Conservation (phyloP, 1,139 yeast species). For the Magnusiomyces starmeri region DNA sequence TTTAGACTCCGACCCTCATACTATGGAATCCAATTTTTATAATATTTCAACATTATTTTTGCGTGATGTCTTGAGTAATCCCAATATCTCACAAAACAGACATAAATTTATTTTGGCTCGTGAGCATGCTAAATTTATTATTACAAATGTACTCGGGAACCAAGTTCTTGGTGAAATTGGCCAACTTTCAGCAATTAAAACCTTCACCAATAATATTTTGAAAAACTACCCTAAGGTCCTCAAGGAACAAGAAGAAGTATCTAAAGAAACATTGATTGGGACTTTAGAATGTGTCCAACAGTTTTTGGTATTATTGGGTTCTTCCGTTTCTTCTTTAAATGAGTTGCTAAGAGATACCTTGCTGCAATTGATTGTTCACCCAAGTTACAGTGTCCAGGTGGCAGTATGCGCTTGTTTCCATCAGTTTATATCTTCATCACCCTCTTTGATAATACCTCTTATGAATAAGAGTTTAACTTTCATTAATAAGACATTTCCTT, state of each 20-base stretch:
- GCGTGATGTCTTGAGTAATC: constrained; percentile 19
- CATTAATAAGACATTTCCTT: constrained; percentile 26
- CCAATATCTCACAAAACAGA: constrained; percentile 19
- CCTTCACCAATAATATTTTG: constrained; percentile 27
- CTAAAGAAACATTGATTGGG: constrained; percentile 25
- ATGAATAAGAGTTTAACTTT: constrained; percentile 23
- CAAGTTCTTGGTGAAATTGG: constrained; percentile 32
- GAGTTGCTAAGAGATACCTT: constrained; percentile 22
- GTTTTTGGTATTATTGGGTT: constrained; percentile 28
- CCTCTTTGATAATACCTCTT: constrained; percentile 26
- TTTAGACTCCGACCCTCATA: constrained; percentile 19
- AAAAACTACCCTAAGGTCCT: constrained; percentile 25
- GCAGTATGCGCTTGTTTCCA: constrained; percentile 23
- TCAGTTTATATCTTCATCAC: constrained; percentile 22
- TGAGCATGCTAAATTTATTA: constrained; percentile 26
- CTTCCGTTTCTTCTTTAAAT: constrained; percentile 28
- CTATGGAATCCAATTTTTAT: constrained; percentile 25
- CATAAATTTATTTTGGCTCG: constrained; percentile 25
- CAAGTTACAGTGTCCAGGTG: constrained; percentile 23
- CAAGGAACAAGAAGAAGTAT: constrained; percentile 23
- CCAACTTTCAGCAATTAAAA: constrained; percentile 27
- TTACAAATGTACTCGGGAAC: constrained; percentile 26
- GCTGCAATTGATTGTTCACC: constrained; percentile 19
- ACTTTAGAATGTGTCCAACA: constrained; percentile 25
- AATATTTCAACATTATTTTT: constrained; percentile 25